Evolutionary conservation across 306 rosid genomes (phyloP), one percentile per base, ranked within the genome.

Genomic region (Prunus davidiana): DNA sequence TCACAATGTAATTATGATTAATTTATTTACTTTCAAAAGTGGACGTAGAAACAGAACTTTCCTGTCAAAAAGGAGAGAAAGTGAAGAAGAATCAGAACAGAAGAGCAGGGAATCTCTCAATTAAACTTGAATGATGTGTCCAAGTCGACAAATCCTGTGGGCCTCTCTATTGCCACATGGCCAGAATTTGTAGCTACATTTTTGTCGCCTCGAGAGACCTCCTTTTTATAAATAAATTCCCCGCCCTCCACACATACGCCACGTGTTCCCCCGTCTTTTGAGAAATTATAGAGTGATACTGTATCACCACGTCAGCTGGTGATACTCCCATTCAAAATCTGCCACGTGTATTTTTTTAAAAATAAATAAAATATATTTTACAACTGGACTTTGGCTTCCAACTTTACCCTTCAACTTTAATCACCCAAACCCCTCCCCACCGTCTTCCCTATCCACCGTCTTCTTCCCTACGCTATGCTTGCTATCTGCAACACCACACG

Each of bases 141-240:
- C 56, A 76, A 57, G 74, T 56, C 20, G 67, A 55, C 80, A 41
- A 22, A 13, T 55, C 76, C 49, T 52, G 28, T 49, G 71, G 67
- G 76, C 25, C 67, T 73, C 15, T 47, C 49, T 12, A 7, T 47
- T 6, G 45, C 81, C 70, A 69, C 75, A 6, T 69, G 63, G 72
- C 71, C 65, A 69, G n/a, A 60, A 2, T 15, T 14, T 27, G n/a
- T 49, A 15, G 45, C 38, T 5, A 16, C 22, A 57, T 20, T 20
- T 30, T 52, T 22, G 18, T 46, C 16, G 13, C 71, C 52, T 12
- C 19, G 18, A 28, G 19, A 2, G n/a, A 12, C 10, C 13, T 28
- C 47, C 34, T 30, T 24, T 62, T 27, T 16, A 0, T 51, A 13
- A 7, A 13, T 15, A 6, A 3, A 8, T 8, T n/a, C 8, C 16